phyloP scores from a whole-genome alignment of 1,284 basidiomycete species.

The Cutaneotrichosporon sp. region DNA sequence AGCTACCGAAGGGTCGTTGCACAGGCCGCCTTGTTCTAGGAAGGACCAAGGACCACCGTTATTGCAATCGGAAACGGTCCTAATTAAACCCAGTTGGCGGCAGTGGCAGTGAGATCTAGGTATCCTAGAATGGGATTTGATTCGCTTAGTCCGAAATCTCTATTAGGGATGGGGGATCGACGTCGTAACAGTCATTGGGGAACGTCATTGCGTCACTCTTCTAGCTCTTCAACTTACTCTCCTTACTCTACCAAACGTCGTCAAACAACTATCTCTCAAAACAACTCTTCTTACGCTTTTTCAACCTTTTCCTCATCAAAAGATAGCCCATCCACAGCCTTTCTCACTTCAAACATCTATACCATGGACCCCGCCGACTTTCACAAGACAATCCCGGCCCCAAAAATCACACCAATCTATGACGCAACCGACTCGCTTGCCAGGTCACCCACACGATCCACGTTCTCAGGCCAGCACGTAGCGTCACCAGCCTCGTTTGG shows the following conservation, averaged over 20 bases:
- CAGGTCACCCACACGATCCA: not conserved
- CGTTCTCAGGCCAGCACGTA: not conserved
- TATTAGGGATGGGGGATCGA: not conserved
- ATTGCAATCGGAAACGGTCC: not conserved
- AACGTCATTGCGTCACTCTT: conserved; percentile 4
- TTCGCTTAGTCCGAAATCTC: conserved; percentile 2
- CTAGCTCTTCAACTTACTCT: not conserved
- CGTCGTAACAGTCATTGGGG: not conserved
- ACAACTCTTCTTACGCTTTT: not conserved
- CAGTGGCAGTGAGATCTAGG: too few relatives aligned
- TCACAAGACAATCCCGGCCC: conserved; percentile 6
- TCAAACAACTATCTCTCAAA: not conserved
- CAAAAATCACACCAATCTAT: conserved; percentile 6
- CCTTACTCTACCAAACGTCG: not conserved
- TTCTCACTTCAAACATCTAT: not conserved
- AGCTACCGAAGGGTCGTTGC: not conserved
- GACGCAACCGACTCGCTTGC: not conserved
- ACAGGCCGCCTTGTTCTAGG: not conserved
- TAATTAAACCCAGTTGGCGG: not conserved
- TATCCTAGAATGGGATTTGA: not conserved
- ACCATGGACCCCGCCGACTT: conserved; percentile 9
- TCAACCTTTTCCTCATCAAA: not conserved
- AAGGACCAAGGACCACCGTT: not conserved
- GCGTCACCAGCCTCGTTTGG: not conserved
- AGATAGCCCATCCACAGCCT: not conserved